Evolutionary conservation across 2,329 filamentous ascomycete species (phyloP), one percentile per base, ranked within the genome.

Genomic region (Penicillium corylophilum): DNA sequence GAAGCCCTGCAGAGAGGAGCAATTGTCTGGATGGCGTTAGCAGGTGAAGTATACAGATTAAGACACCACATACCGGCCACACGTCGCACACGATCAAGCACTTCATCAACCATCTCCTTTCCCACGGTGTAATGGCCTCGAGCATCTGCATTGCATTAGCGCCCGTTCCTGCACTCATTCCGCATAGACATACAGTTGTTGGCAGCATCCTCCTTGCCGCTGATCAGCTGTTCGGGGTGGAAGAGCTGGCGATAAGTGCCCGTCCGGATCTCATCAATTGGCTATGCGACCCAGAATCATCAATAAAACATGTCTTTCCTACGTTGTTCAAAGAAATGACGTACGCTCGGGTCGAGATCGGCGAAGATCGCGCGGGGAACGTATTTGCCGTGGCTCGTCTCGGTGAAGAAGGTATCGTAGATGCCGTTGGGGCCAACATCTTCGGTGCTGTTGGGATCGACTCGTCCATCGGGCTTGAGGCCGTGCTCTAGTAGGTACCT

Each of bases 181-280:
- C n/a, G 22, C 38, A 23, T 23, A 39, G 13, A n/a, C 38, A 16
- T 41, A 41, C 38, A 97, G 87, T 99, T 99, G 89, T 99, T 99
- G 66, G 93, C 96, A 65, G 94, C 94, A 86, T 97, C 94, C 84
- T 97, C 94, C 87, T 97, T 97, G 79, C 94, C 94, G 62, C 90
- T 96, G 79, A 99, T 96, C 93, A 99, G 95, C 81, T 95, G 88
- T 81, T 97, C 94, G 54, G 94, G 94, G 82, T 97, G 94, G 86
- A 97, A 97, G 62, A 99, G 88, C 73, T 84, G 88, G 71, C 93
- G 89, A 86, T 97, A 99, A 74, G 90, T 78, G 72, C 94, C 94
- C 68, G 92, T 97, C 81, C 94, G 92, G 79, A 97, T 93, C 82
- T 97, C 94, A 73, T 99, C 94, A 81, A 99, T 87, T 71, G 38